phyloP scores from a whole-genome alignment of 352 stramenopile genomes.

The Phytophthora litchii region DNA sequence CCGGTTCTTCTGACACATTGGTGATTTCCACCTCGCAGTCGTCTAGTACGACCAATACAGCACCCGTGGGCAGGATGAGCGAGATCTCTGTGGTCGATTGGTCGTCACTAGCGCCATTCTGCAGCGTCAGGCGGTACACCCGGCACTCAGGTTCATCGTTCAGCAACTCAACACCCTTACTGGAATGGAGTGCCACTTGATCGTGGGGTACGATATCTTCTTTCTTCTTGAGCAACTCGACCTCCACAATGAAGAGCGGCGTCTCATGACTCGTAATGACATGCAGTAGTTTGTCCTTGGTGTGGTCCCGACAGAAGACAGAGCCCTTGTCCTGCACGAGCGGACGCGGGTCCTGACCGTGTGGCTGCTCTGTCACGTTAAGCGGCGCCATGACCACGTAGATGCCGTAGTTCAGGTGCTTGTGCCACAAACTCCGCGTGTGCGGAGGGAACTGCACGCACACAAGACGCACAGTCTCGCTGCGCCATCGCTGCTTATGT shows the following conservation, averaged over 20 bases:
- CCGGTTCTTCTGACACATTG: slow-evolving; percentile 17
- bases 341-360: slow-evolving; percentile 18
- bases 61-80: slow-evolving; percentile 36
- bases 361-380: slow-evolving; percentile 43
- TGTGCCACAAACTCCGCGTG: slow-evolving; percentile 49
- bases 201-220: slow-evolving; percentile 25
- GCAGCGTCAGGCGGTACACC: slow-evolving; percentile 51
- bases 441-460: slow-evolving; percentile 47
- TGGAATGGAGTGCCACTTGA: slow-evolving; percentile 23
- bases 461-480: slow-evolving; percentile 40
- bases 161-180: slow-evolving; percentile 32
- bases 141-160: slow-evolving; percentile 47
- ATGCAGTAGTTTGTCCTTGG: slow-evolving; percentile 48
- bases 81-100: slow-evolving; percentile 27
- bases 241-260: slow-evolving; percentile 53
- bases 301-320: slow-evolving; percentile 62
- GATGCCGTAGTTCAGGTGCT: slow-evolving; percentile 54
- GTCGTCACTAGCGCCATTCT: slow-evolving; percentile 13
- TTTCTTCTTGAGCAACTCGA: slow-evolving; percentile 52
- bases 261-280: slow-evolving; percentile 35
- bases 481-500: slow-evolving; percentile 52
- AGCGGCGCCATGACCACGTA: slow-evolving; percentile 53
- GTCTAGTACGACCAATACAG: slow-evolving; percentile 46
- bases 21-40: slow-evolving; percentile 37
- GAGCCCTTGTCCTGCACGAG: slow-evolving; percentile 37